These are phyloP conservation scores for Crithidia sp. DNA, from an alignment of 208 protist species.

Conservation along the genomic window DNA sequence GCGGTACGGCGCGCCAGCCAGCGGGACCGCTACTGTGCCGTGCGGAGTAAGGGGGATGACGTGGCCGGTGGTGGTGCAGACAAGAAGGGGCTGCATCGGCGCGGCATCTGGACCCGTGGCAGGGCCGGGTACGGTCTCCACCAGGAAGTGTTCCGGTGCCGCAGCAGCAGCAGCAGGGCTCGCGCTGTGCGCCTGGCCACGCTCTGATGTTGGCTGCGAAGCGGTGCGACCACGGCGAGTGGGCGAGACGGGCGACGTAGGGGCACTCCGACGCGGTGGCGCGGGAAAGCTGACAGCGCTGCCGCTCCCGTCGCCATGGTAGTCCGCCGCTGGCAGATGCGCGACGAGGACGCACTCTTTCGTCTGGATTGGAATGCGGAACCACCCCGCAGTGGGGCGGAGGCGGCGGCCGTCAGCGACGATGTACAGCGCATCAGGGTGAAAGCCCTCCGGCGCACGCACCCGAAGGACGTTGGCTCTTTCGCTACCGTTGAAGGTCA, in stretches of 20 bases:
- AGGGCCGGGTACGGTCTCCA: constrained; percentile 42
- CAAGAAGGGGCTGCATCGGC: constrained; percentile 38
- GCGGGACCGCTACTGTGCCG: constrained; percentile 42
- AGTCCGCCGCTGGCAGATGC: constrained; percentile 13
- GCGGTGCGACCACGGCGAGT: too few species aligned
- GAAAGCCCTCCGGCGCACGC: constrained; percentile 49
- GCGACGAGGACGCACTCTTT: constrained; percentile 61
- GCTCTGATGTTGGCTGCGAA: background rate
- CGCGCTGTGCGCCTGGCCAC: background rate
- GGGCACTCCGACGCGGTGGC: background rate
- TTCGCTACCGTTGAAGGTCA: constrained; percentile 78
- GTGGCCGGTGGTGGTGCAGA: constrained; percentile 59
- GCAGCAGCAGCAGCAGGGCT: background rate
- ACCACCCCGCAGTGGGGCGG: constrained; percentile 59
- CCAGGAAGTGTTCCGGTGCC: constrained; percentile 33
- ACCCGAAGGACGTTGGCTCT: constrained; percentile 59
- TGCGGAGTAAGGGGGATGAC: constrained; percentile 45
- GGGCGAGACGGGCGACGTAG: background rate
- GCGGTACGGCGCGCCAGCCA: constrained; percentile 57
- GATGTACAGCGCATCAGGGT: constrained; percentile 48
- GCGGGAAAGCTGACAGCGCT: background rate
- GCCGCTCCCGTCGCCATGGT: background rate
- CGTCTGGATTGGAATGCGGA: constrained; percentile 64
- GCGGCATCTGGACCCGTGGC: constrained; percentile 5
- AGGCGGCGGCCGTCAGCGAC: constrained; percentile 60